phyloP scores from a whole-genome alignment of 2,329 filamentous ascomycete genomes.

The Clarireedia monteithiana region DNA sequence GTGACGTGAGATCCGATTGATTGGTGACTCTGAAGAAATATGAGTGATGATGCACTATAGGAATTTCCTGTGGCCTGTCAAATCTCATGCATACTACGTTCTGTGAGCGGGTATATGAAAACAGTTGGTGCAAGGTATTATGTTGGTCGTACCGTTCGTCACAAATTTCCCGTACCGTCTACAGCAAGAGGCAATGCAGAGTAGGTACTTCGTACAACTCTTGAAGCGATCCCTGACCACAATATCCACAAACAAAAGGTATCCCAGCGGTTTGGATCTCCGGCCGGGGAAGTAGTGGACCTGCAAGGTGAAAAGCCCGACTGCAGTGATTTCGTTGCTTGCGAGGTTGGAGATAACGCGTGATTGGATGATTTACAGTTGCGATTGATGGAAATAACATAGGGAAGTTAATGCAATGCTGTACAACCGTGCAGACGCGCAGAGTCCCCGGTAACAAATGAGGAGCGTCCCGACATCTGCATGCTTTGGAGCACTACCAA shows the following conservation, averaged over 20 bases:
- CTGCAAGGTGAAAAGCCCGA: conserved; percentile 6
- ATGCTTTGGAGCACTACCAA: not conserved
- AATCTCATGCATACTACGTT: conserved; percentile 1
- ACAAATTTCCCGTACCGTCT: conserved; percentile 3
- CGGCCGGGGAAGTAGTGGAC: conserved; percentile 8
- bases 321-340: conserved; percentile 4
- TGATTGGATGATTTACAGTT: conserved; percentile 2
- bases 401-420: not conserved
- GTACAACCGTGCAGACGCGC: conserved; percentile 5
- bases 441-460: conserved; percentile 9
- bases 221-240: not conserved
- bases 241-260: conserved; percentile 3
- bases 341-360: not conserved
- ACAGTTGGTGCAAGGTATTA: conserved; percentile 4
- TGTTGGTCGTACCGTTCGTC: conserved; percentile 7
- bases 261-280: conserved; percentile 7
- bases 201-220: not conserved
- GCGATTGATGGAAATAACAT: conserved; percentile 4
- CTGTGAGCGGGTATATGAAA: conserved; percentile 4
- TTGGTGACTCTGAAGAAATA: conserved; percentile 4
- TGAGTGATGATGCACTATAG: not conserved
- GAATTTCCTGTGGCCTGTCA: conserved; percentile 5
- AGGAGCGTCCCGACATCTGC: conserved; percentile 11
- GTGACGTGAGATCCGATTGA: conserved; percentile 9
- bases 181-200: conserved; percentile 1